Evolutionary conservation across 1,139 yeast species (phyloP), one percentile per base, ranked within the genome.

Genomic region (Candida tetrigidarum): DNA sequence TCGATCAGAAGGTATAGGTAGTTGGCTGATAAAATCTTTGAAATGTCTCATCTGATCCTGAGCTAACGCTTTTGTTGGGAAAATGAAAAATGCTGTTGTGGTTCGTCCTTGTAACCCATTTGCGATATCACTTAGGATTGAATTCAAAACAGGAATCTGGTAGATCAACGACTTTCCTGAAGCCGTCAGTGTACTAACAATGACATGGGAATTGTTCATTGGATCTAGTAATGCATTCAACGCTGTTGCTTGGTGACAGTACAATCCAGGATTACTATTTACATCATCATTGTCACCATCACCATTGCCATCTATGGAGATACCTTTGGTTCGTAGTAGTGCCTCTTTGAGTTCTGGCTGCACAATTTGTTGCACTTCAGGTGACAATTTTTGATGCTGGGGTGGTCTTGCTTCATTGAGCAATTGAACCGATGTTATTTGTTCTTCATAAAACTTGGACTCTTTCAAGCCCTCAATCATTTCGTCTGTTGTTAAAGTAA

Each of bases 31-130:
- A n/a, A 91, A 68, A 26, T 78, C 80, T 42, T 76, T 74, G 44
- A 95, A 71, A 11, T 96, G 84, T 42, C 96, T 71, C 56, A 84
- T 85, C 64, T 93, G 99, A 68, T 93, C 99, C 60, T 93, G 99
- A 0, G 99, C 98, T 39, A 93, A 71, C 0, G 99, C 99, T 58
- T 93, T 93, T 0, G 99, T 93, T 1, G 99, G 99, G 57, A 93
- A 93, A 7, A 93, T 83, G 56, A 88, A 90, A 69, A 95, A 74
- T 3, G 96, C 90, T 0, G 96, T 87, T 15, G 71, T 55, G 0
- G 52, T 36, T 15, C 76, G 49, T 7, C 44, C 51, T 15, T 47
- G 51, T n/a, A 45, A 36, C 0, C 63, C 63, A 22, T 51, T 48
- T 15, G 57, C 52, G 5, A 64, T 57, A 43, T 72, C 69, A 70